Evolutionary conservation across 2,329 filamentous ascomycete species (phyloP), one percentile per base, ranked within the genome.

Genomic region (Dothistroma pini): DNA sequence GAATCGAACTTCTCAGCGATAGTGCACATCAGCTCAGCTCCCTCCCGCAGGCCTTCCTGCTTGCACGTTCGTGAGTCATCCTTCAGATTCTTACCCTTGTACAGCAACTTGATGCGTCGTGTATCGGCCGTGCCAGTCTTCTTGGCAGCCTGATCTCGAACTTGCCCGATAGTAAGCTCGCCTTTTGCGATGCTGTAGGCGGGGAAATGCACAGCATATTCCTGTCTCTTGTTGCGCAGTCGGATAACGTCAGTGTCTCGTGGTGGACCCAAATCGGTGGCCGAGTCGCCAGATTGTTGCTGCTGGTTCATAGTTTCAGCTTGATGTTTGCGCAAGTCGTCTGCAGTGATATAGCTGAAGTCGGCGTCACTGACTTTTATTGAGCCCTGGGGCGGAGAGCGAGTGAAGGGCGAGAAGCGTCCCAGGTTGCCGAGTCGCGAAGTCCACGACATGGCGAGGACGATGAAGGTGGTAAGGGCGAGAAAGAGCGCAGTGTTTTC

Each of bases 311-410:
- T 56, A 47, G 65, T 68, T 68, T 65, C 70, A 75, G 69, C 63
- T 66, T 72, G 63, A 71, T 72, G 71, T 74, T 74, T 65, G 72
- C 67, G 62, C 71, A 92, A 75, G 70, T 93, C 89, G 69, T 90
- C 85, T 31, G 87, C 86, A n/a, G 89, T 91, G 72, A 93, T 92
- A 78, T 93, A 93, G 72, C 86, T 88, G 75, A 87, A 93, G 77
- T 93, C 89, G 35, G 88, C 84, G 67, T 91, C 88, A 68, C 85
- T 89, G 62, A 93, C 86, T 66, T 86, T 82, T 34, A 86, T 73
- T 16, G 72, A 68, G 56, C 69, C 71, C 68, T 74, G 63, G 65
- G 74, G 63, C 61, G 74, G 70, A 21, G 74, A 75, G 52, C 80
- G 78, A 14, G 78, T 77, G 67, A 82, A 81, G 16, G 80, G 80